phyloP scores from a whole-genome alignment of 228 moss, liverwort and hornwort species.

The Sphagnum magellanicum region DNA sequence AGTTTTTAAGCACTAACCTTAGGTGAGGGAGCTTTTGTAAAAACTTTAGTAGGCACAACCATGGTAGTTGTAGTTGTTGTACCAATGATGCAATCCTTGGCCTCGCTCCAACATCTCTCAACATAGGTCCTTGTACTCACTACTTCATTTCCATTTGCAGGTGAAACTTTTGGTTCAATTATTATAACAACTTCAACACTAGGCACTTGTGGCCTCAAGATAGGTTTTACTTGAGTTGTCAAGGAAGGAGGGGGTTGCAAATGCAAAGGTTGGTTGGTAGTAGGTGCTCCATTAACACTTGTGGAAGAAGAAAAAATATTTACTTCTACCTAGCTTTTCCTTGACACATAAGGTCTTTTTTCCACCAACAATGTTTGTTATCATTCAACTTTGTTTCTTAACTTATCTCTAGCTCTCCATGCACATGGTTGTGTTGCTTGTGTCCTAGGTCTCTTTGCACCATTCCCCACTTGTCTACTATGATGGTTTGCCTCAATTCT shows the following conservation, averaged over 20 bases:
- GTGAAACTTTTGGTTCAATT: not conserved
- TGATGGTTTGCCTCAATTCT: not conserved
- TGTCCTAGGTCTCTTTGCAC: constrained; percentile 13
- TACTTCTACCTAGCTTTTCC: constrained; percentile 17
- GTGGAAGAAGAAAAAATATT: constrained; percentile 21
- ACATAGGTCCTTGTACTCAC: constrained; percentile 36
- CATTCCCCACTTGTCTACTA: not conserved
- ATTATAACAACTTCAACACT: not conserved
- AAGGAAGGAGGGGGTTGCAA: constrained; percentile 21
- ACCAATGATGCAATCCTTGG: constrained; percentile 12
- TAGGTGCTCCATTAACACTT: not conserved
- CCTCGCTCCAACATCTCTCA: constrained; percentile 70
- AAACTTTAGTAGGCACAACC: constrained; percentile 50
- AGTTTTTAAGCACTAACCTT: constrained; percentile 21
- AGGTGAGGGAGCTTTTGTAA: constrained; percentile 41
- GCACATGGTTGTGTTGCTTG: constrained; percentile 30
- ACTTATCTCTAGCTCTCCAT: constrained; percentile 51
- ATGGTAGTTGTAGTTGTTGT: constrained; percentile 19
- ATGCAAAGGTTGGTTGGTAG: constrained; percentile 11
- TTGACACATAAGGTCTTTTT: constrained; percentile 13
- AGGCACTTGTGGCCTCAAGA: constrained; percentile 12
- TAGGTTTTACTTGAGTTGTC: constrained; percentile 40
- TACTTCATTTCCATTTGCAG: not conserved
- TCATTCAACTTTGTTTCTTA: constrained; percentile 45
- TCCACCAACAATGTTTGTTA: constrained; percentile 23